These are phyloP conservation scores for Xylaria acuta DNA, from an alignment of 495 filamentous ascomycete species.

Conservation along the genomic window DNA sequence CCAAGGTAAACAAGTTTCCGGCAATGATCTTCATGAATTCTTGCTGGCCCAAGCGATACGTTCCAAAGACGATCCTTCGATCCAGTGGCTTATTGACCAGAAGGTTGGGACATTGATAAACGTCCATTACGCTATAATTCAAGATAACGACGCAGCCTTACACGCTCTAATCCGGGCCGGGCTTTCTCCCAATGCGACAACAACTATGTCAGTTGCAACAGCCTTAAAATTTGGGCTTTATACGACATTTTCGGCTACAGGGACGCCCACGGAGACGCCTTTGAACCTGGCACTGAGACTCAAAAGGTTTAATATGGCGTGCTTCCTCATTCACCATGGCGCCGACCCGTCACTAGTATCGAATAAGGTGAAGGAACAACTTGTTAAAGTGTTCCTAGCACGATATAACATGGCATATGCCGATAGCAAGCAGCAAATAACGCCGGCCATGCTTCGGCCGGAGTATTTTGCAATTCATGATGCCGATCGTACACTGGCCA, in stretches of 20 bases:
- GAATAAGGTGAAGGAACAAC: background rate
- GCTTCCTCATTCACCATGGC: background rate
- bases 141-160: background rate
- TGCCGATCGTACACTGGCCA: background rate
- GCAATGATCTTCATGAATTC: background rate
- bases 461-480: background rate
- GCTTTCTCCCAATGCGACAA: background rate
- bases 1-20: background rate
- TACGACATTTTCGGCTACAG: background rate
- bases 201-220: background rate
- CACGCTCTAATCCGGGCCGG: background rate
- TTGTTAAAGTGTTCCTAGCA: background rate
- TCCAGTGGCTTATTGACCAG: background rate
- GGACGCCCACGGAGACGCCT: background rate
- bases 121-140: background rate
- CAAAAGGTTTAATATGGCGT: background rate
- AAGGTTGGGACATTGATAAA: background rate
- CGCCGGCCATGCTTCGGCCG: background rate
- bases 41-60: background rate
- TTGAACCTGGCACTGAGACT: background rate
- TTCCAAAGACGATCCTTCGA: background rate
- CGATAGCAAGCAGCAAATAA: background rate
- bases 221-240: background rate
- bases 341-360: background rate
- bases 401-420: background rate